A percentile compares a stretch with the other conserved stretches of the same genome.
These are phyloP conservation scores for Aspergillaceae sp. DNA, from an alignment of 2,329 filamentous ascomycete species.

Conservation along the genomic window DNA sequence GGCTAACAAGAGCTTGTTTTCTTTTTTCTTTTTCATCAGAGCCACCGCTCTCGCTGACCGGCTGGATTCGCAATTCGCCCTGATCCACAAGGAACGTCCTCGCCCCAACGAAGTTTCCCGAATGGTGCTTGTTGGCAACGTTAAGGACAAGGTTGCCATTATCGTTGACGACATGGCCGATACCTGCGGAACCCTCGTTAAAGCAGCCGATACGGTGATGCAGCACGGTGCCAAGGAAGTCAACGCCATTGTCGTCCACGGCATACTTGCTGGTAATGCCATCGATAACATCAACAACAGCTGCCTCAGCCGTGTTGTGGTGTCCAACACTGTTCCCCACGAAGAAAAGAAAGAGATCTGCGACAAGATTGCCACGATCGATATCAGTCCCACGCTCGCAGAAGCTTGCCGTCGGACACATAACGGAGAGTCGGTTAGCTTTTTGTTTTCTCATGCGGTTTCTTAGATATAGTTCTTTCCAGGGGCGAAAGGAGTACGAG, in stretches of 20 bases:
- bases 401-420: slow-evolving; percentile 44
- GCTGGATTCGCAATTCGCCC: slow-evolving; percentile 79
- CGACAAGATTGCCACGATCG: slow-evolving; percentile 77
- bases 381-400: slow-evolving; percentile 68
- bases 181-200: slow-evolving; percentile 79
- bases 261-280: slow-evolving; percentile 79
- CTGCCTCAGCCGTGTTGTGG: slow-evolving; percentile 67
- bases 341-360: slow-evolving; percentile 72
- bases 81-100: slow-evolving; percentile 94
- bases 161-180: slow-evolving; percentile 98
- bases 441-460: slow-evolving; percentile 43
- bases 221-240: slow-evolving; percentile 79
- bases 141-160: slow-evolving; percentile 83
- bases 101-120: slow-evolving; percentile 84
- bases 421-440: slow-evolving; percentile 45
- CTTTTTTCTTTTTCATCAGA: slow-evolving; percentile 39
- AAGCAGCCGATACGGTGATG: slow-evolving; percentile 83
- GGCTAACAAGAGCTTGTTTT: not conserved
- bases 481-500: not conserved
- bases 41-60: slow-evolving; percentile 90
- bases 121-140: slow-evolving; percentile 94
- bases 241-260: slow-evolving; percentile 91
- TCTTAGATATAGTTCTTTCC: slow-evolving; percentile 15
- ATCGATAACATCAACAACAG: slow-evolving; percentile 78
- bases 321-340: slow-evolving; percentile 81